Evolutionary conservation across 495 filamentous ascomycete species (phyloP), one percentile per base, ranked within the genome.

Genomic region (Aspergillus cristatus): DNA sequence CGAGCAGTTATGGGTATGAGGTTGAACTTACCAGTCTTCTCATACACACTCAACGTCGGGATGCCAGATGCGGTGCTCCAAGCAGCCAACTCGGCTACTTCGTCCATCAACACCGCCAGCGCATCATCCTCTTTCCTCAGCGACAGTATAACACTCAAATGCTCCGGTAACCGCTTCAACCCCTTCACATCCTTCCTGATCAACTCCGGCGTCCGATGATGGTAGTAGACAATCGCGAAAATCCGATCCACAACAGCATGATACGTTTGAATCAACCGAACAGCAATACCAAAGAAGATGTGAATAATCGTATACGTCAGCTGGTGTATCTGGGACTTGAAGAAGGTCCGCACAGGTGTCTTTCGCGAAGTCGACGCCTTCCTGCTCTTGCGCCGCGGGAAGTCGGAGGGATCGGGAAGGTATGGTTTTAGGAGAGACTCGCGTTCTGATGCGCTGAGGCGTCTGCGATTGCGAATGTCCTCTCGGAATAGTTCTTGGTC

Each of bases 51-150:
- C 40, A 98, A 62, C 50, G 79, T 70, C 12, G 79, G 75, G 48
- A 98, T 94, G 3, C 87, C 87, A 12, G 84, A 79, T 48, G 85
- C 82, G 5, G 86, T 77, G 58, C 81, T 88, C 91, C 91, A 98
- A 20, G 89, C 89, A 7, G 82, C 76, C 39, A 97, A 71, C 46
- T 98, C 89, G 14, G 87, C 76, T 7, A 83, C 82, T 59, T 98
- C 90, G 46, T 94, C 82, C 62, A 96, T 76, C 42, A 98, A 62
- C 28, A 75, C 76, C 42, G 93, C 84, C 35, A 96, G 51, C 16
- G 80, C 76, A 32, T 78, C 76, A 7, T 82, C 78, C 16, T 82
- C 76, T 43, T 79, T 76, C 33, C 88, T 78, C 38, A 84, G 55
- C 5, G 78, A 81, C 43, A 99, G 58, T 40, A 97, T 79, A 6